Conservation (phyloP, 805 yeast genomes). For the Ogataea naganishii region DNA sequence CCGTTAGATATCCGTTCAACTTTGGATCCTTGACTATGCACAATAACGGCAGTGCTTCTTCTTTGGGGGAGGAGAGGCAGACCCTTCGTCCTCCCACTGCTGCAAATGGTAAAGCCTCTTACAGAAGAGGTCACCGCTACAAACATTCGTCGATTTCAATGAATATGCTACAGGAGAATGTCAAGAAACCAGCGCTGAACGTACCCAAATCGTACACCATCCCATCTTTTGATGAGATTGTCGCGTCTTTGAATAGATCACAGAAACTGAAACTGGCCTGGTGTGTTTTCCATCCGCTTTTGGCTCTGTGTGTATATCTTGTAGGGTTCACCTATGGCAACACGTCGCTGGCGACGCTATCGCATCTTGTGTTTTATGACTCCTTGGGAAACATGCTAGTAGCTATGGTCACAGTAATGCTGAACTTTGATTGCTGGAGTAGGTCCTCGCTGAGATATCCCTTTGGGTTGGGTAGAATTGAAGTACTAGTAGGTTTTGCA, state of each 20-base stretch:
- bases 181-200: conserved; percentile 48
- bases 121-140: conserved; percentile 89
- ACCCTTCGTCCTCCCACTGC: conserved; percentile 1
- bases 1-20: conserved; percentile 46
- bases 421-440: conserved; percentile 92
- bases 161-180: conserved; percentile 91
- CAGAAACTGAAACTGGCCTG: conserved; percentile 55
- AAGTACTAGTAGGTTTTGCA: conserved; percentile 83
- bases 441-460: conserved; percentile 77
- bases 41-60: conserved; percentile 14
- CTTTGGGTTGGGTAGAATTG: conserved; percentile 88
- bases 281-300: conserved; percentile 46
- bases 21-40: conserved; percentile 43
- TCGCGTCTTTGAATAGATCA: conserved; percentile 44
- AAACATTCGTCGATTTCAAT: conserved; percentile 94
- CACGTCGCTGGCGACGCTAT: conserved; percentile 61
- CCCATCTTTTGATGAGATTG: conserved; percentile 60
- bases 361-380: conserved; percentile 85
- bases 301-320: conserved; percentile 48
- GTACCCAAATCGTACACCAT: conserved; percentile 62
- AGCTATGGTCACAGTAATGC: conserved; percentile 67
- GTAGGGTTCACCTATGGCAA: conserved; percentile 51
- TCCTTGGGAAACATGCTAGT: conserved; percentile 66
- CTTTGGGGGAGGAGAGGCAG: neutral
- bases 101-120: conserved; percentile 41